Evolutionary conservation across 495 filamentous ascomycete genomes (phyloP).

Genomic region (Daldinia grandis): DNA sequence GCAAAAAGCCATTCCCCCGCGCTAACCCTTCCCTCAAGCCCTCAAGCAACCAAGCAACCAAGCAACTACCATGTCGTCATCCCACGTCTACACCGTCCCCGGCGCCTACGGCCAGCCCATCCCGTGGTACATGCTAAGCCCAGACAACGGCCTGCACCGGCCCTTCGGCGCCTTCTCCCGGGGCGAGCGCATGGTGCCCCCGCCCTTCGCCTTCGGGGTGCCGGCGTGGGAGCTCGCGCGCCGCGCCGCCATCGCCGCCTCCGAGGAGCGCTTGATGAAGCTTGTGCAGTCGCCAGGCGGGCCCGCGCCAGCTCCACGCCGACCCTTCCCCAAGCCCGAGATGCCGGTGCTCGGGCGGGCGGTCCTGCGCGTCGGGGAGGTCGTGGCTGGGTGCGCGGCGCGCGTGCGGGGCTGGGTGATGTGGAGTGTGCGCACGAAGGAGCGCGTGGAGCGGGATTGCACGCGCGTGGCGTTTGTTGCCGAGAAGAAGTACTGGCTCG

Average conservation of each 20-base stretch:
- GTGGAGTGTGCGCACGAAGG: not conserved
- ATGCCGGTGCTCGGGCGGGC: not conserved
- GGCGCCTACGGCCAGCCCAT: conserved; percentile 5
- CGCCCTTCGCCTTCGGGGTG: not conserved
- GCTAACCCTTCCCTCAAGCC: no score
- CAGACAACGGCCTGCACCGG: not conserved
- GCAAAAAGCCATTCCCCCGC: no score
- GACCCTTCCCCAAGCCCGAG: not conserved
- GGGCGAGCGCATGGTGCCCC: not conserved
- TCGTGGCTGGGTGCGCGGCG: no score
- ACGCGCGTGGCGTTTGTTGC: not conserved
- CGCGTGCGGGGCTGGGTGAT: not conserved
- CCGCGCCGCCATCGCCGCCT: not conserved
- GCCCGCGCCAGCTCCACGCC: no score
- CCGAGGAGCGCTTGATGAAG: not conserved
- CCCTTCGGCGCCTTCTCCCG: conserved; percentile 23
- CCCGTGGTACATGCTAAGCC: not conserved
- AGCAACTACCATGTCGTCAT: not conserved
- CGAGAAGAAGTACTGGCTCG: conserved; percentile 17
- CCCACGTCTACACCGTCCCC: not conserved
- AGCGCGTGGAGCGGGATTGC: not conserved
- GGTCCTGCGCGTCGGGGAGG: no score
- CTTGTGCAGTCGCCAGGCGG: no score
- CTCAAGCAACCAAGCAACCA: not conserved
- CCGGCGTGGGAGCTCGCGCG: not conserved